Evolutionary conservation across 75 land plant genomes (phyloP).

Genomic region (Sequoia sempervirens): DNA sequence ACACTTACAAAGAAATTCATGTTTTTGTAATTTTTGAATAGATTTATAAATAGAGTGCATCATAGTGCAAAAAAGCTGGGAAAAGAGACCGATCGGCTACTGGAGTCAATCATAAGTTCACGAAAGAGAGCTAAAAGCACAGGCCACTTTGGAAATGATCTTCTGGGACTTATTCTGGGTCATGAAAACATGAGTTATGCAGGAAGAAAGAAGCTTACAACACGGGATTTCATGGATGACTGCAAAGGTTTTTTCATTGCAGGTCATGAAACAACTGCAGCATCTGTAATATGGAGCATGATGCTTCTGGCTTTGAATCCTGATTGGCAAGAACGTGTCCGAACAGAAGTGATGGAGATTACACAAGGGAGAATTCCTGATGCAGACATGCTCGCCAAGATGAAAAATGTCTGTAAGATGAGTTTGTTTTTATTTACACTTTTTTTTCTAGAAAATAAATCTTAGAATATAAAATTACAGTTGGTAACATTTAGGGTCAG

Average conservation of each 20-base stretch:
- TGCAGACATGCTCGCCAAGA: constrained; percentile 27
- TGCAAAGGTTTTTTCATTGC: constrained; percentile 75
- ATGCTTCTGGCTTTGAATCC: constrained; percentile 53
- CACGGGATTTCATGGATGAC: constrained; percentile 44
- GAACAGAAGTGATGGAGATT: constrained; percentile 41
- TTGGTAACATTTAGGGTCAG: not conserved
- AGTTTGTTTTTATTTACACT: not conserved
- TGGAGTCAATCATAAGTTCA: constrained; percentile 20
- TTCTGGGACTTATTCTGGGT: constrained; percentile 23
- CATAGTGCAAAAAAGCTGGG: constrained; percentile 18
- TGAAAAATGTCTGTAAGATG: constrained; percentile 28
- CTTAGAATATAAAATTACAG: too few relatives aligned
- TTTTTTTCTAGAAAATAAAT: too few relatives aligned
- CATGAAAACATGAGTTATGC: not conserved
- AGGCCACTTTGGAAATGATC: constrained; percentile 10
- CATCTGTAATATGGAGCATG: constrained; percentile 40
- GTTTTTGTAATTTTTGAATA: constrained; percentile 19
- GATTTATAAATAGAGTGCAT: constrained; percentile 19
- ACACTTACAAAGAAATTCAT: not conserved
- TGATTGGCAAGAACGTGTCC: constrained; percentile 60
- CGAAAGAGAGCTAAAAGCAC: not conserved
- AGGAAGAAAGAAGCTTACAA: not conserved
- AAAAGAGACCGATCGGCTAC: constrained; percentile 21
- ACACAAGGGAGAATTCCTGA: constrained; percentile 16
- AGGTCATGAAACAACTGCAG: constrained; percentile 58